Percentiles rank a stretch among this genome's conserved stretches.
These are phyloP conservation scores for Exserohilum turcica DNA, from an alignment of 2,329 filamentous ascomycete genomes.

Conservation along the genomic window DNA sequence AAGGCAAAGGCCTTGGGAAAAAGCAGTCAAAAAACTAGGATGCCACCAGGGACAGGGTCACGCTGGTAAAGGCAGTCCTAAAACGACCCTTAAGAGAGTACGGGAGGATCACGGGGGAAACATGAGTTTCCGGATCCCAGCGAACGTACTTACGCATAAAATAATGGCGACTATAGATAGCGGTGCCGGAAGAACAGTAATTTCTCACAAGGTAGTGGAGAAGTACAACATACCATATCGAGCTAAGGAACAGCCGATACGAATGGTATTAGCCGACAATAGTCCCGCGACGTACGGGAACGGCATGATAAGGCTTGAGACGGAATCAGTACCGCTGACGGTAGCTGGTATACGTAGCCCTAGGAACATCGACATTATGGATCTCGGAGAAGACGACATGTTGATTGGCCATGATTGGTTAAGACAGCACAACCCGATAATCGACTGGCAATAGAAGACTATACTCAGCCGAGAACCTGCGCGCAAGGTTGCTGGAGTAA, in stretches of 20 bases:
- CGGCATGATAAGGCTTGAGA: no score
- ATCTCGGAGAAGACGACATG: no score
- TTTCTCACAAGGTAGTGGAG: not conserved
- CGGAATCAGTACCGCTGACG: not conserved
- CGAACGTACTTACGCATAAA: not conserved
- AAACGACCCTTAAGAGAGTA: no score
- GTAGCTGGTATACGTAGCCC: not conserved
- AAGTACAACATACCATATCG: not conserved
- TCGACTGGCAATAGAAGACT: not conserved
- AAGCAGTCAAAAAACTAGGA: conserved; percentile 1
- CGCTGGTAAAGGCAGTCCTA: no score
- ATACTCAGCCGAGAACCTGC: not conserved
- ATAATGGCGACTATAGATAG: not conserved
- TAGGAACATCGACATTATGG: not conserved
- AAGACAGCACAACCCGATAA: not conserved
- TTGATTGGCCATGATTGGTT: not conserved
- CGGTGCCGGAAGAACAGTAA: not conserved
- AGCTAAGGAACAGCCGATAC: not conserved
- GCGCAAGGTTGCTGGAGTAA: not conserved
- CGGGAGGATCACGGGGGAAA: not conserved
- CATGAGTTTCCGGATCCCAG: not conserved
- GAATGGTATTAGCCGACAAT: not conserved
- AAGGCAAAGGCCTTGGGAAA: no score
- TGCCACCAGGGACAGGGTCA: not conserved
- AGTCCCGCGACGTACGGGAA: not conserved